Base-by-base conservation (phyloP, 768 basidiomycete genomes). In the Rhodotorula sphaerocarpa region DNA sequence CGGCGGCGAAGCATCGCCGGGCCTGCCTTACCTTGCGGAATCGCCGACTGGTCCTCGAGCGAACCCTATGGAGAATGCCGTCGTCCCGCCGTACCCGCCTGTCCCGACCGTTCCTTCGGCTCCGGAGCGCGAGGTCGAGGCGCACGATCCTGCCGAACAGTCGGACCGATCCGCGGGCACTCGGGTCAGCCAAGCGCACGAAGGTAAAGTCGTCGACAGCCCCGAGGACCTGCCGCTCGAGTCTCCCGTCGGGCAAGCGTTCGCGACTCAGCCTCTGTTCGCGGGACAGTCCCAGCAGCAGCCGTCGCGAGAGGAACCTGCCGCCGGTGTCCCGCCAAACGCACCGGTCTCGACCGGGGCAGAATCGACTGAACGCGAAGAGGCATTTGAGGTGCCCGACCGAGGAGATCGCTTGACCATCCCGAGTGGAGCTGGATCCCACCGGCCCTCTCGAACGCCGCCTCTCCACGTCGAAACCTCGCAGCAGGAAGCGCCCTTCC, bases 131-230 rank as follows among this genome's bases (percentile, higher is more conserved):
- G n/a, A n/a, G n/a, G n/a, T n/a, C n/a, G n/a, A n/a, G n/a, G n/a
- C n/a, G 36, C 10, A 39, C 10, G 36, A 39, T 16, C 36, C 7
- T 4, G 21, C 48, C 7, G 18, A 31, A 1, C 33, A 23, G 23
- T 51, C 50, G 16, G 46, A 30, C 11, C 55, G 16, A 47, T 44
- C 51, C 23, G 18, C 34, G 23, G 52, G 53, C 11, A 50, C 47
- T 11, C n/a, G 48, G 20, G 42, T 23, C 14, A 44, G 41, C 28
- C 53, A 58, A 44, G 15, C 34, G n/a, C 62, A 63, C 52, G 23
- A 58, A 20, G 62, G 62, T 20, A n/a, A 20, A 15, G 52, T 58
- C 31, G 57, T 58, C 39, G 62, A 63, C 39, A 58, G 56, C 33
- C 57, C 62, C 16, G 61, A 63, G 51, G 21, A 36, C 30, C 31